These are phyloP conservation scores for Hypoxylon sp. DNA, from an alignment of 2,329 filamentous ascomycete genomes.

Conservation along the genomic window DNA sequence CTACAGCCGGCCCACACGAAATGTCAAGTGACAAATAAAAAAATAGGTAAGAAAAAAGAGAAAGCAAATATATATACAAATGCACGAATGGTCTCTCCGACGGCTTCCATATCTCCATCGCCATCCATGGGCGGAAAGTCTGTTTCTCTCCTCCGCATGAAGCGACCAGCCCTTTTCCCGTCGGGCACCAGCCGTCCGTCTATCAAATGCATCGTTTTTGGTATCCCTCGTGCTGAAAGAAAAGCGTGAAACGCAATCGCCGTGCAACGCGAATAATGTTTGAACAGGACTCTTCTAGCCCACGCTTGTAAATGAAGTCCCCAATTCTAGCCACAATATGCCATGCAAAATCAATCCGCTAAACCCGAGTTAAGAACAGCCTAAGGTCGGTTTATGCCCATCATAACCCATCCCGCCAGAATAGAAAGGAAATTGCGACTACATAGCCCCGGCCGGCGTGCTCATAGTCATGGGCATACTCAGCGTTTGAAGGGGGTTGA, in stretches of 20 bases:
- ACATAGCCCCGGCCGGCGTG: constrained; percentile 64
- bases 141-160: constrained; percentile 11
- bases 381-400: constrained; percentile 41
- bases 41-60: constrained; percentile 39
- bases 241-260: constrained; percentile 42
- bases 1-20: constrained; percentile 35
- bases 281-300: constrained; percentile 37
- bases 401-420: constrained; percentile 46
- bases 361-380: constrained; percentile 40
- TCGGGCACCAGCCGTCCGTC: constrained; percentile 41
- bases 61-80: constrained; percentile 52
- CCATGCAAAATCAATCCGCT: constrained; percentile 47
- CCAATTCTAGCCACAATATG: constrained; percentile 37
- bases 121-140: constrained; percentile 23
- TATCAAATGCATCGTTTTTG: constrained; percentile 51
- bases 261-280: constrained; percentile 38
- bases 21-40: constrained; percentile 39
- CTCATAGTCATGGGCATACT: constrained; percentile 77
- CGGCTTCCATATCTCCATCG: constrained; percentile 20
- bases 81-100: constrained; percentile 43
- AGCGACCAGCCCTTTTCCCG: constrained; percentile 6
- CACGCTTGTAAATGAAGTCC: constrained; percentile 41
- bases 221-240: constrained; percentile 49
- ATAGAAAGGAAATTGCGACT: constrained; percentile 44
- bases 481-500: constrained; percentile 72